A percentile compares a stretch with the other conserved stretches of the same genome.
Conservation (phyloP, 2,329 filamentous ascomycete species). For the Aureobasidium uvarum region DNA sequence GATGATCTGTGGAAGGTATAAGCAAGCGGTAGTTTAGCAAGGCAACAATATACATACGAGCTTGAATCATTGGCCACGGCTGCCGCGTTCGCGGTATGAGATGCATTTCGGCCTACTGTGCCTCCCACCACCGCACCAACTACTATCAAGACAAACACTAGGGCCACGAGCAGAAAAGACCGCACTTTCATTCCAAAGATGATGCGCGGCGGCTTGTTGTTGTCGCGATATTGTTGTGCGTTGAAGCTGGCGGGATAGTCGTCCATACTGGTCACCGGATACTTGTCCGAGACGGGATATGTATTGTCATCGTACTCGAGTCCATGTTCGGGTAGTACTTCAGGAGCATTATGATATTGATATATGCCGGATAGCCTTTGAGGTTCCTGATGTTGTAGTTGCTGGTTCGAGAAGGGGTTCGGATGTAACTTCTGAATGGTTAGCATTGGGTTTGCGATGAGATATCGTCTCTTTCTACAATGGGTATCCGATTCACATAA, state of each 20-base stretch:
- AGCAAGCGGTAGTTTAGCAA: neutral
- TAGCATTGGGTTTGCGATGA: neutral
- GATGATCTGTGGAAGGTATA: neutral
- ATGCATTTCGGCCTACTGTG: conserved; percentile 37
- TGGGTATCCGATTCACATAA: neutral
- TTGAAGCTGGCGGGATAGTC: conserved; percentile 25
- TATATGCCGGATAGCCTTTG: conserved; percentile 38
- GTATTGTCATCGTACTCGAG: conserved; percentile 42
- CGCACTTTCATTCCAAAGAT: conserved; percentile 43
- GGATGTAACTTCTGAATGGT: conserved; percentile 7
- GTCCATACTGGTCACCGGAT: conserved; percentile 36
- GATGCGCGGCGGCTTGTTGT: conserved; percentile 40
- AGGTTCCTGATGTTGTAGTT: conserved; percentile 7
- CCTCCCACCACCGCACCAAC: conserved; percentile 42
- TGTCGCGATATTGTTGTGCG: conserved; percentile 32
- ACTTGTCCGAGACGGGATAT: conserved; percentile 41
- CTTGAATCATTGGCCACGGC: neutral
- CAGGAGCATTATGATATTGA: conserved; percentile 43
- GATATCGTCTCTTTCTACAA: too few species aligned
- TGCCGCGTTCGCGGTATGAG: conserved; percentile 31
- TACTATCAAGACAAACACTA: conserved; percentile 36
- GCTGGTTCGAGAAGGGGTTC: conserved; percentile 29
- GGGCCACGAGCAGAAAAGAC: conserved; percentile 39
- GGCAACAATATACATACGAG: neutral
- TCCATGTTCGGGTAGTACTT: conserved; percentile 42